Conservation (phyloP, 139 green algal genomes). For the Tetradesmus obliquus region DNA sequence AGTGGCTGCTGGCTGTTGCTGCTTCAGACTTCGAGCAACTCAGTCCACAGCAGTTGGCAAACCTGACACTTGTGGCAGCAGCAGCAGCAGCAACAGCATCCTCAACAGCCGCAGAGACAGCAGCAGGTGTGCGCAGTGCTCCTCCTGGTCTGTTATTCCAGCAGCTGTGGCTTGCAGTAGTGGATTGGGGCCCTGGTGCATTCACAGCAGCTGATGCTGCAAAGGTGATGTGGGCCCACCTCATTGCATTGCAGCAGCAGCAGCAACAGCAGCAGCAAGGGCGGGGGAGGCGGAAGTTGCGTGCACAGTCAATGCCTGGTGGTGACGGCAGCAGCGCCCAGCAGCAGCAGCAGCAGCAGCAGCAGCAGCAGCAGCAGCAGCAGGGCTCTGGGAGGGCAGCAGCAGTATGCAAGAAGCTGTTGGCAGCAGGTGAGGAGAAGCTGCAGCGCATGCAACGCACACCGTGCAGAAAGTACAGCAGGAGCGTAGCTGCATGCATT, state of each 20-base stretch:
- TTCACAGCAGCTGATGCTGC: slow-evolving; percentile 30
- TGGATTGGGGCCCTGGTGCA: not conserved
- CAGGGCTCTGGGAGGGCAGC: not conserved
- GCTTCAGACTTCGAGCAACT: slow-evolving; percentile 10
- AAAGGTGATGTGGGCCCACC: slow-evolving; percentile 32
- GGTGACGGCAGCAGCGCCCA: no score
- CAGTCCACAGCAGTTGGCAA: slow-evolving; percentile 33
- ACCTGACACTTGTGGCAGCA: not conserved
- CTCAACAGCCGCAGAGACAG: no score
- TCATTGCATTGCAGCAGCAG: not conserved
- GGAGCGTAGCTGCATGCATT: no score
- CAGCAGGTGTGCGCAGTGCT: not conserved
- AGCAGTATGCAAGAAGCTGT: not conserved
- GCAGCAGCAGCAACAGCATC: not conserved
- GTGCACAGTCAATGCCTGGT: no score
- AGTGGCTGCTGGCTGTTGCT: slow-evolving; percentile 22
- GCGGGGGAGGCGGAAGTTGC: not conserved
- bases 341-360: not conserved
- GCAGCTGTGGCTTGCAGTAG: not conserved
- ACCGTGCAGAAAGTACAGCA: no score
- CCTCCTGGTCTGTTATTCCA: not conserved
- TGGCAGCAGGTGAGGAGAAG: not conserved
- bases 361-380: slow-evolving; percentile 1
- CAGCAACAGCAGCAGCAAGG: slow-evolving; percentile 14
- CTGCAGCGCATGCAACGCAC: no score